Evolutionary conservation across 495 filamentous ascomycete species (phyloP).

Genomic region (Aspergillus sclerotiicarbonarius): DNA sequence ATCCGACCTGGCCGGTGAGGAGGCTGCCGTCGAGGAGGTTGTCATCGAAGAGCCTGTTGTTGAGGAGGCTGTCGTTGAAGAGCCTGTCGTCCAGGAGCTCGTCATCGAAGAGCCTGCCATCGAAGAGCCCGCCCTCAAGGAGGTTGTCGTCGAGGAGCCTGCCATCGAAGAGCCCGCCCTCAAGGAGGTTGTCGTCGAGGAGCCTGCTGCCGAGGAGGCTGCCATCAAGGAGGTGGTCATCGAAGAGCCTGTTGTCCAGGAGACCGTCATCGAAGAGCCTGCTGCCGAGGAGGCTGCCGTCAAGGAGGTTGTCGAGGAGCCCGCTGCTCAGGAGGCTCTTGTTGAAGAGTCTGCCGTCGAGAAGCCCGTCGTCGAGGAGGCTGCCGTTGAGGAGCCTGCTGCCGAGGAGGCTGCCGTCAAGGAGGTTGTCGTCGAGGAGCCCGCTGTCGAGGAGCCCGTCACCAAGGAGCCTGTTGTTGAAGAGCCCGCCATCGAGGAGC

Average conservation of each 20-base stretch:
- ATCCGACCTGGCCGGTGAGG: background rate
- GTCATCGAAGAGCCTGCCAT: conserved; percentile 14
- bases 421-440: background rate
- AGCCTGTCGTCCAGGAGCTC: conserved; percentile 16
- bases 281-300: conserved; percentile 8
- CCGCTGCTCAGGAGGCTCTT: conserved; percentile 10
- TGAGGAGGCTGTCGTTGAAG: conserved; percentile 5
- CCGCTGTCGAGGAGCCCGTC: background rate
- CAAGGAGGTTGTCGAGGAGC: conserved; percentile 11
- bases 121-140: conserved; percentile 4
- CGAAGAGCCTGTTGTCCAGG: conserved; percentile 12
- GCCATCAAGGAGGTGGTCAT: conserved; percentile 13
- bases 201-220: conserved; percentile 6
- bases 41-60: conserved; percentile 8
- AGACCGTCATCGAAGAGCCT: conserved; percentile 11
- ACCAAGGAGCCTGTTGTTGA: background rate
- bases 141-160: conserved; percentile 6
- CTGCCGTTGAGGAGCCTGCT: background rate
- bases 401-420: conserved; percentile 12
- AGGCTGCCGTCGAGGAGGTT: conserved; percentile 7
- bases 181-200: conserved; percentile 12
- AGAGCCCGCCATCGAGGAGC: background rate
- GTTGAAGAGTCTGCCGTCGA: conserved; percentile 10
- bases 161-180: conserved; percentile 9
- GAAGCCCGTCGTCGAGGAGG: conserved; percentile 4